Percentiles rank a stretch among this genome's conserved stretches.
These are phyloP conservation scores for Hypomontagnella submonticulosa DNA, from an alignment of 495 filamentous ascomycete genomes.

Conservation along the genomic window DNA sequence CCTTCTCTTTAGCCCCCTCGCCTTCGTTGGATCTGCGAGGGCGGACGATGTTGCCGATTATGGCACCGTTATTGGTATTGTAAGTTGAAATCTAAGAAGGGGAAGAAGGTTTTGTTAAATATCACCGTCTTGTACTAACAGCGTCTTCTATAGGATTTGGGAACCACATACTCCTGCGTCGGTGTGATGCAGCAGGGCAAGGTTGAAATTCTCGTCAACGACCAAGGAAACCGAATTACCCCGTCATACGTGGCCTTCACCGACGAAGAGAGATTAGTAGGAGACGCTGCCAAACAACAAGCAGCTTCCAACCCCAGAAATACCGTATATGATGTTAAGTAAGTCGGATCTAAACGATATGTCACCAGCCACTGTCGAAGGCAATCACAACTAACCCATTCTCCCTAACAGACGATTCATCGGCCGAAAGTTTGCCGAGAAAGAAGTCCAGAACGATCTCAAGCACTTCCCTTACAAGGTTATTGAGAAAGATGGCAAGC, in stretches of 20 bases:
- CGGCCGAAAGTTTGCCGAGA: slow-evolving; percentile 88
- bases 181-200: slow-evolving; percentile 99
- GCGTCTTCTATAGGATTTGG: slow-evolving; percentile 71
- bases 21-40: slow-evolving; percentile 77
- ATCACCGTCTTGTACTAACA: slow-evolving; percentile 19
- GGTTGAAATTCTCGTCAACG: slow-evolving; percentile 97
- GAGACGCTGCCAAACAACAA: slow-evolving; percentile 99
- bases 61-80: slow-evolving; percentile 95
- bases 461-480: slow-evolving; percentile 96
- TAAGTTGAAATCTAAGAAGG: slow-evolving; percentile 48
- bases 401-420: slow-evolving; percentile 75
- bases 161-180: slow-evolving; percentile 98
- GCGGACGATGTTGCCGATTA: slow-evolving; percentile 82
- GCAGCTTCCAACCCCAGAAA: slow-evolving; percentile 89
- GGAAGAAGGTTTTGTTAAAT: not conserved
- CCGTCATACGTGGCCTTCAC: slow-evolving; percentile 99
- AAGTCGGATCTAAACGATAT: slow-evolving; percentile 52
- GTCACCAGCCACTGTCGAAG: not conserved
- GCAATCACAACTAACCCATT: slow-evolving; percentile 39
- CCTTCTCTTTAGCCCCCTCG: slow-evolving; percentile 76
- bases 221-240: slow-evolving; percentile 99
- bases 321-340: slow-evolving; percentile 96
- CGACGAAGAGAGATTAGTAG: slow-evolving; percentile 95
- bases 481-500: slow-evolving; percentile 82
- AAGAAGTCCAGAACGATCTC: slow-evolving; percentile 82